Conservation (phyloP, 2,329 filamentous ascomycete species). For the Cordyceps javanica region DNA sequence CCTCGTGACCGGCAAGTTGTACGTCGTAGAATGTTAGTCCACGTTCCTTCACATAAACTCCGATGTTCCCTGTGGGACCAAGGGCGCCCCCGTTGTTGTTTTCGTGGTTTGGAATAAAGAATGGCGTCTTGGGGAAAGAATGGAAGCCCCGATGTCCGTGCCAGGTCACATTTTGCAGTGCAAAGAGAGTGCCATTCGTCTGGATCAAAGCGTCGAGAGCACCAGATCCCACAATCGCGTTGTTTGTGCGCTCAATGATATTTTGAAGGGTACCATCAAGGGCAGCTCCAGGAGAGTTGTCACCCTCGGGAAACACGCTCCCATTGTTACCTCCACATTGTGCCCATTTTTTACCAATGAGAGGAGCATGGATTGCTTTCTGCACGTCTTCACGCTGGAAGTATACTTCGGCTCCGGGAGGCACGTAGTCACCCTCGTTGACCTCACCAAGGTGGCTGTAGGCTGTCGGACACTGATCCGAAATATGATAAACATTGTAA, state of each 20-base stretch:
- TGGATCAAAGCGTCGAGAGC: constrained; percentile 49
- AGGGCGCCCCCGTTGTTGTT: constrained; percentile 24
- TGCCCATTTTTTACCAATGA: constrained; percentile 42
- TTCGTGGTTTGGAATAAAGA: constrained; percentile 16
- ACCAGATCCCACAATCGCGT: constrained; percentile 16
- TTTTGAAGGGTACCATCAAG: constrained; percentile 12
- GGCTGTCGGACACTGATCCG: constrained; percentile 61
- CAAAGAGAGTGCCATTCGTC: constrained; percentile 55
- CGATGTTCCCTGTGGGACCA: constrained; percentile 12
- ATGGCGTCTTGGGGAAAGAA: constrained; percentile 29
- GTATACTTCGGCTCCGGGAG: constrained; percentile 62
- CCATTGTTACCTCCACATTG: constrained; percentile 12
- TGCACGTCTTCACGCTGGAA: constrained; percentile 67
- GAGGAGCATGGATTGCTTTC: constrained; percentile 57
- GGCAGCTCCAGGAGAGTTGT: constrained; percentile 11
- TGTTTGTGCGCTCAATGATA: constrained; percentile 18
- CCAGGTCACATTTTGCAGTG: constrained; percentile 69
- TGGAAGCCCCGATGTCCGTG: constrained; percentile 59
- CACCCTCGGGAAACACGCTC: constrained; percentile 15
- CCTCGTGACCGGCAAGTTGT: constrained; percentile 16
- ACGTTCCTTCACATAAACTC: constrained; percentile 15
- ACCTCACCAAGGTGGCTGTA: constrained; percentile 56
- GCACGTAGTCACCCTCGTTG: constrained; percentile 1
- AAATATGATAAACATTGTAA: constrained; percentile 71
- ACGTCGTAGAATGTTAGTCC: constrained; percentile 17